A percentile compares a stretch with the other conserved stretches of the same genome.
phyloP scores from a whole-genome alignment of 495 filamentous ascomycete genomes.

The Evernia prunastri region DNA sequence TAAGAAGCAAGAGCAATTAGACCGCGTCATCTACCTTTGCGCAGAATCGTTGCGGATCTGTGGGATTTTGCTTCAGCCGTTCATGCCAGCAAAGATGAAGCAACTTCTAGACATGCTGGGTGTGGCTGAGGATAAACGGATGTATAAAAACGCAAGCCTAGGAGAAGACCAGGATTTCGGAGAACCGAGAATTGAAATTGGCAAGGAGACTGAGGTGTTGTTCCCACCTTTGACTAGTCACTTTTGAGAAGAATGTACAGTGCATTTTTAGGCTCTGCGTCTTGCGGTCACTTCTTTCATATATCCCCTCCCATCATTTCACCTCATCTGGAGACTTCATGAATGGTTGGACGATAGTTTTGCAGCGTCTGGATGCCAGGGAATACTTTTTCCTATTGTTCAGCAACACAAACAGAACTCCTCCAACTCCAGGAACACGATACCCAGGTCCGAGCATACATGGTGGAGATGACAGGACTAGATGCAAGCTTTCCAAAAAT shows the following conservation, averaged over 20 bases:
- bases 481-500: background rate
- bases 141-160: slow-evolving; percentile 48
- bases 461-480: background rate
- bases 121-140: slow-evolving; percentile 53
- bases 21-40: slow-evolving; percentile 57
- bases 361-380: background rate
- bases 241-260: slow-evolving; percentile 5
- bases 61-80: slow-evolving; percentile 84
- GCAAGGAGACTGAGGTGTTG: slow-evolving; percentile 41
- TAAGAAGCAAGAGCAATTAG: slow-evolving; percentile 34
- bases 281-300: background rate
- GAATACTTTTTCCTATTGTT: background rate
- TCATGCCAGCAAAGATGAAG: slow-evolving; percentile 74
- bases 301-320: background rate
- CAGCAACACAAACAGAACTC: background rate
- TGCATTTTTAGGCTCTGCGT: background rate
- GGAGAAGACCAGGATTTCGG: slow-evolving; percentile 68
- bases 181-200: slow-evolving; percentile 34
- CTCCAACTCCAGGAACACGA: background rate
- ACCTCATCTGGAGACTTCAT: background rate
- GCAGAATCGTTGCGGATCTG: slow-evolving; percentile 73
- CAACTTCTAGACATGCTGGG: slow-evolving; percentile 71
- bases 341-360: too few relatives aligned
- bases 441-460: background rate
- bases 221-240: slow-evolving; percentile 53